phyloP scores from a whole-genome alignment of 163 green algal species.

The Coccomyxa subellipsoidea region DNA sequence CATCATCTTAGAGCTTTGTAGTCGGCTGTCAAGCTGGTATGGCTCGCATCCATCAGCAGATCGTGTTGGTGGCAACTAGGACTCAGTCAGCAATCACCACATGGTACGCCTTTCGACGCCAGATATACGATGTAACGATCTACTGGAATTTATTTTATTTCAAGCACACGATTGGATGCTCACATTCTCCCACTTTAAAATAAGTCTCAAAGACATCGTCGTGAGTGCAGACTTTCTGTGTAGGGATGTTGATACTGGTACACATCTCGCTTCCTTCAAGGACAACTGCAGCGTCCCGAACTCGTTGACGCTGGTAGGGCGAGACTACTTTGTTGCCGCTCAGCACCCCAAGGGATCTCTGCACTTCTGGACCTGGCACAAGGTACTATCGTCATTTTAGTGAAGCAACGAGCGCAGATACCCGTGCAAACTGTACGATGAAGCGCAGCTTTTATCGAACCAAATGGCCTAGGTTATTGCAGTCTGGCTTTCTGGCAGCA shows the following conservation, averaged over 20 bases:
- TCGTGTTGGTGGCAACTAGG: constrained; percentile 11
- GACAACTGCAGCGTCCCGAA: constrained; percentile 4
- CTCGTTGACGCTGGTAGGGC: constrained; percentile 8
- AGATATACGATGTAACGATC: too few species aligned
- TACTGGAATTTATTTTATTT: background rate
- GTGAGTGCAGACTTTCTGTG: background rate
- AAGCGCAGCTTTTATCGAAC: too few species aligned
- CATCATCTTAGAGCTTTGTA: background rate
- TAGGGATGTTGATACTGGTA: constrained; percentile 22
- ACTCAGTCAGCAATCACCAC: background rate
- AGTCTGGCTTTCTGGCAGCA: background rate
- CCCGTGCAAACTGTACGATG: too few species aligned
- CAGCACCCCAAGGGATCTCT: constrained; percentile 32
- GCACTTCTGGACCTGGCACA: constrained; percentile 76
- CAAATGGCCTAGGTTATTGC: too few species aligned
- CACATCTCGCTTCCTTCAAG: constrained; percentile 17
- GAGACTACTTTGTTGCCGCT: constrained; percentile 21
- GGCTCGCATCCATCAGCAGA: constrained; percentile 11
- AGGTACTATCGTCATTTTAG: constrained; percentile 32
- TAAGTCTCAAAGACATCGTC: too few species aligned
- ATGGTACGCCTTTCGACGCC: constrained; percentile 6
- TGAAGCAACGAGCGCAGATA: too few species aligned
- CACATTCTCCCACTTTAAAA: too few species aligned
- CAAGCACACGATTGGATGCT: background rate
- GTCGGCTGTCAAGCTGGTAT: background rate